A percentile compares a stretch with the other conserved stretches of the same genome.
phyloP scores from a whole-genome alignment of 1,284 basidiomycete genomes.

The Apiotrichum gracile region DNA sequence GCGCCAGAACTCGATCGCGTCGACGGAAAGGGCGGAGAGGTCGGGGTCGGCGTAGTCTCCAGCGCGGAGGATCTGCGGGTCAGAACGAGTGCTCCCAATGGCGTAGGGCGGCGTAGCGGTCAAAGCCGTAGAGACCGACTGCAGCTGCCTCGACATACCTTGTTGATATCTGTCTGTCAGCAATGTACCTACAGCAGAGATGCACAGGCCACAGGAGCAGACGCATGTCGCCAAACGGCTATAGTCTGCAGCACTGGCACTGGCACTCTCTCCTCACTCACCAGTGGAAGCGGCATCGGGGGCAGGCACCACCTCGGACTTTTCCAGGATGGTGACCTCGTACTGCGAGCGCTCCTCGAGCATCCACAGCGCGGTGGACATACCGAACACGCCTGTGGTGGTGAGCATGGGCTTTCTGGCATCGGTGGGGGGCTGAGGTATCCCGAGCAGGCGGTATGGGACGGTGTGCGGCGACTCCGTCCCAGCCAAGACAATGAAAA shows the following conservation, averaged over 20 bases:
- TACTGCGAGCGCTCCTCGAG: constrained; percentile 37
- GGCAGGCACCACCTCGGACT: constrained; percentile 39
- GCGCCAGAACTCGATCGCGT: constrained; percentile 44
- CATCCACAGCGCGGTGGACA: constrained; percentile 46
- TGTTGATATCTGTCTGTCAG: constrained; percentile 39
- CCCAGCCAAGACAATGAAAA: too few species aligned
- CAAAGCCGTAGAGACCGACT: neutral
- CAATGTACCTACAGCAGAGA: neutral
- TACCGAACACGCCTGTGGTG: constrained; percentile 44
- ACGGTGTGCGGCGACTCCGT: neutral
- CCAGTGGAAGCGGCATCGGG: constrained; percentile 47
- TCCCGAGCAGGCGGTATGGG: neutral
- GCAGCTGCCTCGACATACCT: constrained; percentile 18
- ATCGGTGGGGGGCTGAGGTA: neutral
- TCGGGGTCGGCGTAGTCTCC: constrained; percentile 44
- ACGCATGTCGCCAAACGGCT: neutral
- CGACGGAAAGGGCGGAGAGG: constrained; percentile 38
- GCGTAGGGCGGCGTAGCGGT: neutral
- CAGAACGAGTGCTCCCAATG: neutral
- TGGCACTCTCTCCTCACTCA: constrained; percentile 19
- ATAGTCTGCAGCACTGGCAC: neutral
- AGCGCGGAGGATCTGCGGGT: constrained; percentile 39
- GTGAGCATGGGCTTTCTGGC: neutral
- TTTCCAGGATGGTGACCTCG: constrained; percentile 45
- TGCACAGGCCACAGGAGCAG: neutral